Evolutionary conservation across 169 alveolate species (phyloP).

Genomic region (Theileria orientalis): DNA sequence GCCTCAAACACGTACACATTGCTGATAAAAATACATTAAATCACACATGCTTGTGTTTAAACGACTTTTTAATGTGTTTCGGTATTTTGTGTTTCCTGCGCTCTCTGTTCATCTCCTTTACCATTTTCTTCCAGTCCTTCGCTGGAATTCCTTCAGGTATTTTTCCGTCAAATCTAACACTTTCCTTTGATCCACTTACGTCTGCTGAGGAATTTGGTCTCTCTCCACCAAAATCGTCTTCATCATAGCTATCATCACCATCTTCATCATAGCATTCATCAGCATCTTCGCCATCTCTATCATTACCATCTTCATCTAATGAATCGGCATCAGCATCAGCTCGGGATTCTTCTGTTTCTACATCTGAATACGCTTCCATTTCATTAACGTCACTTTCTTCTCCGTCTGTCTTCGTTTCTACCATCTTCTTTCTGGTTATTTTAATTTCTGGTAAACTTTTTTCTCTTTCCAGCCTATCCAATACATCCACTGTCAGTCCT

Average conservation of each 20-base stretch:
- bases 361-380: neutral
- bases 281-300: neutral
- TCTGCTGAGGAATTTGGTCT: neutral
- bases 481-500: neutral
- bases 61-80: conserved; percentile 78
- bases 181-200: neutral
- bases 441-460: neutral
- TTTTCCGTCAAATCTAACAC: conserved; percentile 70
- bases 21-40: too few relatives aligned
- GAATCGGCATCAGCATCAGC: neutral
- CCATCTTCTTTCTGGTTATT: too few relatives aligned
- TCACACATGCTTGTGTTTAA: conserved; percentile 41
- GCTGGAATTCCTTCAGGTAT: conserved; percentile 81
- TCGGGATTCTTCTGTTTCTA: neutral
- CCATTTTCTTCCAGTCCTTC: conserved; percentile 83
- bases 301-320: neutral
- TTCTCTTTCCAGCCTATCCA: conserved; percentile 13
- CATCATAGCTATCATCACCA: neutral
- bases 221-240: conserved; percentile 11
- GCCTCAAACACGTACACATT: too few relatives aligned
- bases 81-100: conserved; percentile 78
- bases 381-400: neutral
- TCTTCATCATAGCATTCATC: neutral
- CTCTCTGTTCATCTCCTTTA: conserved; percentile 78
- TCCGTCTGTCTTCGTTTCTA: too few relatives aligned